A percentile compares a stretch with the other conserved stretches of the same genome.
Conservation (phyloP, 2,329 filamentous ascomycete species). For the Phoma sp. region DNA sequence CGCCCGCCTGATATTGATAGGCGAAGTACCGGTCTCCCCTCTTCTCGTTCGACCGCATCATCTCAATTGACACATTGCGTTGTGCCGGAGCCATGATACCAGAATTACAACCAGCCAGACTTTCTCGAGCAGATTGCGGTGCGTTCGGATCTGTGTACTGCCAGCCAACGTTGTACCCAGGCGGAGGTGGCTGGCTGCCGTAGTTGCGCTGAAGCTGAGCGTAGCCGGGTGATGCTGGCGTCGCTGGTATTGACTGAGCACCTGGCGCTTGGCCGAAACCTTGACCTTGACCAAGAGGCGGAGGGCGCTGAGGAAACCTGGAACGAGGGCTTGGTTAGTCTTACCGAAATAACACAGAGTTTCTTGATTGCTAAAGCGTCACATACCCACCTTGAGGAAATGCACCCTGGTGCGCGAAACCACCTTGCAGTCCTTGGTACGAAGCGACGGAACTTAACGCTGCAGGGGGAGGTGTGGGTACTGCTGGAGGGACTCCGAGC, state of each 20-base stretch:
- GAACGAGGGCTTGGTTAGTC: not conserved
- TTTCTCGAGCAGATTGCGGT: constrained; percentile 8
- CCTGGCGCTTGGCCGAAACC: not conserved
- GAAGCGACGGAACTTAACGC: constrained; percentile 28
- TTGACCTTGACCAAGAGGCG: constrained; percentile 25
- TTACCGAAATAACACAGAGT: not conserved
- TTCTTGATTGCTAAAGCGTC: not conserved
- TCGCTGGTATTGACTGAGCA: constrained; percentile 14
- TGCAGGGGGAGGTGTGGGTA: constrained; percentile 37
- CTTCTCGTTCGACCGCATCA: constrained; percentile 20
- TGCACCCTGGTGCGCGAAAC: constrained; percentile 14
- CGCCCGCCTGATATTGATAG: constrained; percentile 23
- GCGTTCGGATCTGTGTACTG: constrained; percentile 24
- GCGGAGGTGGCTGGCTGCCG: constrained; percentile 16
- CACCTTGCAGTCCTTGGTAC: constrained; percentile 23
- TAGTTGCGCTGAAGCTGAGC: constrained; percentile 16
- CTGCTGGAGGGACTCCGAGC: constrained; percentile 30
- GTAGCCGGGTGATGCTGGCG: constrained; percentile 19
- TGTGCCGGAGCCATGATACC: constrained; percentile 21
- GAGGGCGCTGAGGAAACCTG: constrained; percentile 25
- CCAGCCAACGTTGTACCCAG: constrained; percentile 23
- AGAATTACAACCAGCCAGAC: not conserved
- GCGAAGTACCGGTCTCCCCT: constrained; percentile 25
- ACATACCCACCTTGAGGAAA: constrained; percentile 17
- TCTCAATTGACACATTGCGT: constrained; percentile 15